These are phyloP conservation scores for Kazachstania martiniae DNA, from an alignment of 805 yeast species.

Conservation along the genomic window DNA sequence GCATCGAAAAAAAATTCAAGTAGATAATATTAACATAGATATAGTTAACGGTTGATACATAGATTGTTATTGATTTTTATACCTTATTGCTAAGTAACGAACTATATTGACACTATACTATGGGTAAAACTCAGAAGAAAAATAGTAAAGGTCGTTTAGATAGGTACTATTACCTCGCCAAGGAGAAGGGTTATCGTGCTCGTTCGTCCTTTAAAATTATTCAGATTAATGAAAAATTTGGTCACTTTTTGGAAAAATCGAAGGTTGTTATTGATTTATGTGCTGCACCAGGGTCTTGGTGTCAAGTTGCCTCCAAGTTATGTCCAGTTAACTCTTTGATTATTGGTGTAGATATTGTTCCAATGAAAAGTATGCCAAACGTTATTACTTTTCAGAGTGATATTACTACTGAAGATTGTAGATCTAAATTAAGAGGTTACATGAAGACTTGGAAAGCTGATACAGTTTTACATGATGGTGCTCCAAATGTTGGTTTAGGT, in stretches of 20 bases:
- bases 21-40: too few species aligned
- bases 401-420: conserved; percentile 96
- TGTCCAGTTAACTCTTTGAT: conserved; percentile 91
- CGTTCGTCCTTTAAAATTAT: conserved; percentile 95
- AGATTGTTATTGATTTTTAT: not conserved
- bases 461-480: conserved; percentile 97
- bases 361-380: conserved; percentile 92
- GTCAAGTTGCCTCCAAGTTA: conserved; percentile 91
- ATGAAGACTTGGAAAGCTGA: conserved; percentile 99
- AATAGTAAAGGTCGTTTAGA: conserved; percentile 98
- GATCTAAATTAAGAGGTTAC: conserved; percentile 87
- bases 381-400: conserved; percentile 92
- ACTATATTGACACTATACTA: conserved; percentile 15
- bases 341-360: conserved; percentile 98
- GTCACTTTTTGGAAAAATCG: conserved; percentile 87
- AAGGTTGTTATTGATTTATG: conserved; percentile 95
- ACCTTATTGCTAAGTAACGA: not conserved
- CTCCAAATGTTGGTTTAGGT: conserved; percentile 99
- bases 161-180: conserved; percentile 90
- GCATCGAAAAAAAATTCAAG: conserved; percentile 2
- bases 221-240: conserved; percentile 93
- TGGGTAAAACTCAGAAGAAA: conserved; percentile 92
- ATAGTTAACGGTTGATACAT: too few species aligned
- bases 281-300: conserved; percentile 99
- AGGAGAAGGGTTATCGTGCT: conserved; percentile 97